phyloP scores from a whole-genome alignment of 768 basidiomycete species.

The Pleurotus djamor region DNA sequence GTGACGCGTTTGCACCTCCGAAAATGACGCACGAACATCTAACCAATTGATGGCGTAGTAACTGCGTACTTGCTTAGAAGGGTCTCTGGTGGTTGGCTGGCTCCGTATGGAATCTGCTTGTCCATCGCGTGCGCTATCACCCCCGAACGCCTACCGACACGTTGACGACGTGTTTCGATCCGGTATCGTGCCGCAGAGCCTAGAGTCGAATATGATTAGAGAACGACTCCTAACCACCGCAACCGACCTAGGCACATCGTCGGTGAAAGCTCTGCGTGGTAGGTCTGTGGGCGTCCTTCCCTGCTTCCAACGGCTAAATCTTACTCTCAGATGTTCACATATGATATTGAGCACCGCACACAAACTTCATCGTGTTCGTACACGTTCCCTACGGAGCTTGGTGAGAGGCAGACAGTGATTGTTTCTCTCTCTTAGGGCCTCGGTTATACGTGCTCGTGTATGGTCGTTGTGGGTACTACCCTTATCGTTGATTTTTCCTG shows the following conservation, averaged over 20 bases:
- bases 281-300: slow-evolving; percentile 1
- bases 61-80: too few species aligned
- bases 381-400: slow-evolving; percentile 3
- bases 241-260: neutral
- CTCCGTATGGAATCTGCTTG: too few species aligned
- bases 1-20: too few species aligned
- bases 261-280: neutral
- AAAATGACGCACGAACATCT: too few species aligned
- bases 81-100: too few species aligned
- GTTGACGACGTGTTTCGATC: too few species aligned
- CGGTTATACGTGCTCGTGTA: neutral
- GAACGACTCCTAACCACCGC: neutral
- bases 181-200: too few species aligned
- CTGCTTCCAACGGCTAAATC: neutral
- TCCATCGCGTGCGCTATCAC: too few species aligned
- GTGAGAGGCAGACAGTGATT: neutral
- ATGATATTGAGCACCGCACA: neutral
- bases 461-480: neutral
- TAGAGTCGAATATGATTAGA: neutral
- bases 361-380: neutral
- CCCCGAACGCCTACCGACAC: too few species aligned
- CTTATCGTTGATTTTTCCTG: neutral
- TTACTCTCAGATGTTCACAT: neutral
- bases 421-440: neutral
- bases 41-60: too few species aligned